Percentiles rank a stretch among this genome's conserved stretches.
phyloP scores from a whole-genome alignment of 805 yeast genomes.

The Kodamaea lidongshanica region DNA sequence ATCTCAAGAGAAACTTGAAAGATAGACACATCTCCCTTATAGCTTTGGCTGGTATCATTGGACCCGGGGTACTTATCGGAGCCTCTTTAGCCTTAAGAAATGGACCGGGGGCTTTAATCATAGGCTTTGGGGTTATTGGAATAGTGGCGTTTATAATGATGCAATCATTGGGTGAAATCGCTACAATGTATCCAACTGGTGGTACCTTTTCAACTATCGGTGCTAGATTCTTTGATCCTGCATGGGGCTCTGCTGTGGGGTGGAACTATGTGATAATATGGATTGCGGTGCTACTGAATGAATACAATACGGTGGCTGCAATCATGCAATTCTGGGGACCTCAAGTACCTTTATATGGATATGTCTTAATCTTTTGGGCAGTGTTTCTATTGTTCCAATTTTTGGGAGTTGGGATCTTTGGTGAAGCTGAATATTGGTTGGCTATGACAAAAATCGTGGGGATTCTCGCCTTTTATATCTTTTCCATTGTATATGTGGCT shows the following conservation, averaged over 20 bases:
- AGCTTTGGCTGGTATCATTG: slow-evolving; percentile 53
- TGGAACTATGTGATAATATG: slow-evolving; percentile 50
- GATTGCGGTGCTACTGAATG: slow-evolving; percentile 50
- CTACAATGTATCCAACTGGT: slow-evolving; percentile 47
- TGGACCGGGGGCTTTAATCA: slow-evolving; percentile 49
- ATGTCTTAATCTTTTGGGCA: slow-evolving; percentile 48
- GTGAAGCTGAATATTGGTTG: slow-evolving; percentile 51
- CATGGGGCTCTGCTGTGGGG: slow-evolving; percentile 53
- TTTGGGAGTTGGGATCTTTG: slow-evolving; percentile 48
- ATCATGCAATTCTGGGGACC: slow-evolving; percentile 47
- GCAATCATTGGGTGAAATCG: slow-evolving; percentile 51
- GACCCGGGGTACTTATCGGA: slow-evolving; percentile 54
- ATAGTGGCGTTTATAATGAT: slow-evolving; percentile 49
- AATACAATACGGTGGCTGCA: slow-evolving; percentile 48
- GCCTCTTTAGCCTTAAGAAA: slow-evolving; percentile 44
- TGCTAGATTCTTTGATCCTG: slow-evolving; percentile 45
- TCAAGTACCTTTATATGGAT: slow-evolving; percentile 49
- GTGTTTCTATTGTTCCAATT: slow-evolving; percentile 46
- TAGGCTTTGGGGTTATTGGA: slow-evolving; percentile 50
- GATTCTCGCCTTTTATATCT: slow-evolving; percentile 44
- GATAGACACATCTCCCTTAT: slow-evolving; percentile 47
- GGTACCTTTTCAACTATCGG: slow-evolving; percentile 50
- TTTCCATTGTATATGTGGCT: slow-evolving; percentile 39
- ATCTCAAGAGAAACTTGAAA: slow-evolving; percentile 24
- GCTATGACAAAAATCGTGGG: slow-evolving; percentile 46